These are phyloP conservation scores for Plectosphaerella sp. DNA, from an alignment of 2,329 filamentous ascomycete genomes.

Conservation along the genomic window DNA sequence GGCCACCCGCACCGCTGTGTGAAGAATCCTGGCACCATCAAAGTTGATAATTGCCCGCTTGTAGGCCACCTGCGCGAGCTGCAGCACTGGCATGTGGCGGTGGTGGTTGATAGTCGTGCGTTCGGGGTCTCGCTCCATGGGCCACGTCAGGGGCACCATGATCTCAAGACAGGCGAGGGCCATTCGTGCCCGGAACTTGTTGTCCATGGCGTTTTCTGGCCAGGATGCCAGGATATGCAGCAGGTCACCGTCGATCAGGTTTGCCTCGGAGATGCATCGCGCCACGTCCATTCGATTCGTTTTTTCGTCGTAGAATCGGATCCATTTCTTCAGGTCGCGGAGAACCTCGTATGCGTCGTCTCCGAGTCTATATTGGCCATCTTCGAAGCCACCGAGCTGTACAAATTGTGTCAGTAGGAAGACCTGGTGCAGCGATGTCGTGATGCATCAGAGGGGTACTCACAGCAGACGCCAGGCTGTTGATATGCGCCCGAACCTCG, in stretches of 20 bases:
- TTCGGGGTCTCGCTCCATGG: conserved; percentile 72
- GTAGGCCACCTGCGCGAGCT: conserved; percentile 83
- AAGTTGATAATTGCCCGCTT: conserved; percentile 86
- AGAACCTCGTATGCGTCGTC: conserved; percentile 90
- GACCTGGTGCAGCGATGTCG: conserved; percentile 10
- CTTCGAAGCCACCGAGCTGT: conserved; percentile 81
- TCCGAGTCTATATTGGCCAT: conserved; percentile 81
- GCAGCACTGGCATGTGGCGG: conserved; percentile 82
- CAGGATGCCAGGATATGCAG: conserved; percentile 83
- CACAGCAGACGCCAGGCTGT: conserved; percentile 89
- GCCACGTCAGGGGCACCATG: conserved; percentile 91
- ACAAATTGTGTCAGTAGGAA: not conserved
- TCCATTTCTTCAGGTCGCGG: conserved; percentile 91
- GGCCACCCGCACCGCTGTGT: conserved; percentile 74
- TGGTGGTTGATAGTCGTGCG: conserved; percentile 91
- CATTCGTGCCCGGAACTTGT: conserved; percentile 71
- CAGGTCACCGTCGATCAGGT: conserved; percentile 85
- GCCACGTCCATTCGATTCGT: conserved; percentile 92
- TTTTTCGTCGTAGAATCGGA: conserved; percentile 91
- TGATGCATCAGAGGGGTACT: conserved; percentile 27
- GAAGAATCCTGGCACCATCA: conserved; percentile 70
- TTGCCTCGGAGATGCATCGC: conserved; percentile 85
- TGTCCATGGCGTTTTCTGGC: conserved; percentile 68
- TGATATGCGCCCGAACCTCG: conserved; percentile 88
- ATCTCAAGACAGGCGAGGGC: conserved; percentile 86